Percentiles rank a stretch among this genome's conserved stretches.
These are phyloP conservation scores for Suhomyces guaymorum DNA, from an alignment of 1,139 yeast genomes.

Conservation along the genomic window DNA sequence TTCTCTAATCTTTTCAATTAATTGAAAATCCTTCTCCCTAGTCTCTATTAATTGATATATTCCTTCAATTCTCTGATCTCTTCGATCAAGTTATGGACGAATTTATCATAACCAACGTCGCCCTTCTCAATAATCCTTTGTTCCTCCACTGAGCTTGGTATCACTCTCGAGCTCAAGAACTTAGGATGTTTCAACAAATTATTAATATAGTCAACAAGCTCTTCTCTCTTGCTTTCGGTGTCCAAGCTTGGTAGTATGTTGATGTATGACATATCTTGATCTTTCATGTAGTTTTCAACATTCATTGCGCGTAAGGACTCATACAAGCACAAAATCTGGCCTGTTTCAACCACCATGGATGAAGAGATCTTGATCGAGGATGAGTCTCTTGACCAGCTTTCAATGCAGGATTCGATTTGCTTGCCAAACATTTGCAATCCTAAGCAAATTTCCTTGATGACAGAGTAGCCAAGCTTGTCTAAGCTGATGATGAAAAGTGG, in stretches of 20 bases:
- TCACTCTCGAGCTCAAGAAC: slow-evolving; percentile 68
- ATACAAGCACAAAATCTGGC: slow-evolving; percentile 69
- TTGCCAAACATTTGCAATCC: slow-evolving; percentile 64
- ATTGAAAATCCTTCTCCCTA: too few species aligned
- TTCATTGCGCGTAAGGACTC: slow-evolving; percentile 55
- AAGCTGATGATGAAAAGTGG: slow-evolving; percentile 65
- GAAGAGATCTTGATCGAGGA: slow-evolving; percentile 57
- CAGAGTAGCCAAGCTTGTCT: slow-evolving; percentile 61
- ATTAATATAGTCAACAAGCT: slow-evolving; percentile 58
- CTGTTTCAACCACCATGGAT: slow-evolving; percentile 73
- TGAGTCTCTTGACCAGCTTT: slow-evolving; percentile 69
- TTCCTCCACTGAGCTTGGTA: slow-evolving; percentile 66
- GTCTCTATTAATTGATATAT: slow-evolving; percentile 25
- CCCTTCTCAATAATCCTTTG: slow-evolving; percentile 51
- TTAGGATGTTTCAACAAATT: slow-evolving; percentile 85
- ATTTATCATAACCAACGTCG: slow-evolving; percentile 39
- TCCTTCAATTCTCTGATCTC: slow-evolving; percentile 60
- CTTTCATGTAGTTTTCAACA: slow-evolving; percentile 43
- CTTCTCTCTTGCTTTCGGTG: slow-evolving; percentile 54
- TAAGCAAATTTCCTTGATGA: slow-evolving; percentile 64
- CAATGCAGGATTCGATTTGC: slow-evolving; percentile 65
- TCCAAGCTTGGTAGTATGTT: slow-evolving; percentile 63
- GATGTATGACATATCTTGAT: slow-evolving; percentile 24
- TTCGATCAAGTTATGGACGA: slow-evolving; percentile 51
- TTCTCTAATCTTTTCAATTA: too few species aligned